Evolutionary conservation across 306 rosid species (phyloP), one percentile per base, ranked within the genome.

Genomic region (Datisca glomerata): DNA sequence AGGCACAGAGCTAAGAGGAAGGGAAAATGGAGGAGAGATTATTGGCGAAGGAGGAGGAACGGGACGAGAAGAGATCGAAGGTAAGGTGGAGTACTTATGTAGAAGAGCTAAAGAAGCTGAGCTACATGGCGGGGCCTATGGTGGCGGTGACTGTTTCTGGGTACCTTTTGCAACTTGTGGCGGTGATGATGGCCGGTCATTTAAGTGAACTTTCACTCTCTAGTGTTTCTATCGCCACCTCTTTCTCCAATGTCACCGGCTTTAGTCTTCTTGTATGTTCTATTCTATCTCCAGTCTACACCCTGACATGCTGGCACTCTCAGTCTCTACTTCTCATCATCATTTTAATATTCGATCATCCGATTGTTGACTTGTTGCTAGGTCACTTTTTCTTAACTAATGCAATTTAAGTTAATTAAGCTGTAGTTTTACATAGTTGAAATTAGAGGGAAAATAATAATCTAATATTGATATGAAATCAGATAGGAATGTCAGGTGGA

Each of bases 111-210:
- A 74, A 79, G 51, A 71, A 61, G 51, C 41, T 68, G n/a, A 38
- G 64, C 10, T 4, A 7, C 2, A 33, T 73, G 47, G 74, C 77
- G 34, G 80, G 72, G 3, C 93, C 86, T 0, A 41, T 76, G 65
- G 64, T 76, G 48, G 66, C 66, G 4, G 79, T 66, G 3, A 14
- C 38, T 10, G 49, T 51, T 0, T 64, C 93, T 0, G 85, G 76
- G 15, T 73, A 33, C 40, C 4, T 76, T 49, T 55, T 76, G 47
- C 74, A 70, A 44, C 55, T 63, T n/a, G 56, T 73, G 22, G 53
- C 93, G 1, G 55, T 27, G 4, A 76, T 76, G 80, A 65, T 76
- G 51, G 69, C 63, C 8, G 93, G 86, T 37, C 85, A 80, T 21
- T 60, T 74, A 1, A 49, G 65, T 12, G 59, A 71, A 28, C 80